Evolutionary conservation across 371 early-diverging fungal species (phyloP), one percentile per base, ranked within the genome.

Genomic region (Mucor racemosus): DNA sequence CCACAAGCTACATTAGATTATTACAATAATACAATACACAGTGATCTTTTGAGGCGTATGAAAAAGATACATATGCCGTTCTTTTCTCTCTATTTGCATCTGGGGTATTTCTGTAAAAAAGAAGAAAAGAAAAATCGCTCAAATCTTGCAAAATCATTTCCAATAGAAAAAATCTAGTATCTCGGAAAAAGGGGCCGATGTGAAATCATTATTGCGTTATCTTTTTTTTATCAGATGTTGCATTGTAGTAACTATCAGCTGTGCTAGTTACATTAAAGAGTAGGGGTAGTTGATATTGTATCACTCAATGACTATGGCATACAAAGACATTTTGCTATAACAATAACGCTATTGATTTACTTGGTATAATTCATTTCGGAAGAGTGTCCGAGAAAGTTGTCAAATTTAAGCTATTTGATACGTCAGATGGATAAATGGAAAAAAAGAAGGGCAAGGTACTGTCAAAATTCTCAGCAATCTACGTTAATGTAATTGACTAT

Each of bases 371-470:
- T 31, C 53, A 53, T 19, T 19, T 46, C 53, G 53, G 53, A 53
- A 3, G 53, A 4, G 9, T 10, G 4, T 31, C 53, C 53, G 53
- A 50, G 17, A 53, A 53, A 11, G 53, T 53, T 53, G 53, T 53
- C 13, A 5, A 53, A 31, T 26, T 8, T 9, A 46, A 46, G 17
- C 17, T 19, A 46, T 46, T 19, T 19, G 19, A 19, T 21, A 53
- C 53, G 53, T 53, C 53, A 53, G 53, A 53, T 53, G 53, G 53
- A 53, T 31, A 53, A 31, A 53, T 31, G 31, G 31, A 21, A 53
- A 1, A 50, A 41, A 53, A 53, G 26, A 26, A 26, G 26, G 26
- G 26, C 26, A 26, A 26, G 53, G 53, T 31, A 53, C 53, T 0
- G 31, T 53, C 19, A 11, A 26, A 13, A 31, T 53, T 50, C 53